Evolutionary conservation across 148 eudicot species (phyloP), one percentile per base, ranked within the genome.

Genomic region (Rhododendron henanense): DNA sequence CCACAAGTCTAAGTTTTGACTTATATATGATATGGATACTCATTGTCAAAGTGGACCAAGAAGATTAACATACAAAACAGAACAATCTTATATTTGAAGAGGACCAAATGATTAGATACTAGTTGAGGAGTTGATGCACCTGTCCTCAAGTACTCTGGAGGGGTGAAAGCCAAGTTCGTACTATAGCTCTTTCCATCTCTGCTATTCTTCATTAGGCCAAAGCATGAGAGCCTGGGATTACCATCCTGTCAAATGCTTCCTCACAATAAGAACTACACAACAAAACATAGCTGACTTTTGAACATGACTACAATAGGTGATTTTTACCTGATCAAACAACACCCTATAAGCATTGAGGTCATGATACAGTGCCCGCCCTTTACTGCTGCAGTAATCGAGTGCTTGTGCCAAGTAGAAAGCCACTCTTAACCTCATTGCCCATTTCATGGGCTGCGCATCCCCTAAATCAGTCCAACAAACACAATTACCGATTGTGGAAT

Each of bases 131-230:
- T 59, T 73, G 84, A 13, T 31, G 73, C 82, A 95, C 98, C 98
- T 92, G 98, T 94, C 87, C 94, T 94, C 90, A 95, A 88, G 89
- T 95, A 95, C 84, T 95, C 98, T 73, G 98, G 98, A 84, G 98
- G 98, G 82, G 98, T 94, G 91, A 95, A 95, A 83, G 98, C 97
- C 89, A 94, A 87, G 87, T 95, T 95, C 55, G 98, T 94, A 89
- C 98, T 95, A 71, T 95, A 95, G 48, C 97, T 95, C 90, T 95
- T 95, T 31, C 98, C 98, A 84, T 95, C 98, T 92, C 96, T 88
- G 85, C 98, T 95, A 85, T 95, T 95, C 87, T 95, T 95, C 98
- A 95, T 95, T 83, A 95, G 94, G 88, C 98, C 98, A 86, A 95
- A 95, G 88, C 94, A 93, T 2, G 98, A 95, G 87, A 95, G 98